Percentiles rank a stretch among this genome's conserved stretches.
Evolutionary conservation across 495 filamentous ascomycete species (phyloP).

Genomic region (Pseudomonodictys pantanalensis): DNA sequence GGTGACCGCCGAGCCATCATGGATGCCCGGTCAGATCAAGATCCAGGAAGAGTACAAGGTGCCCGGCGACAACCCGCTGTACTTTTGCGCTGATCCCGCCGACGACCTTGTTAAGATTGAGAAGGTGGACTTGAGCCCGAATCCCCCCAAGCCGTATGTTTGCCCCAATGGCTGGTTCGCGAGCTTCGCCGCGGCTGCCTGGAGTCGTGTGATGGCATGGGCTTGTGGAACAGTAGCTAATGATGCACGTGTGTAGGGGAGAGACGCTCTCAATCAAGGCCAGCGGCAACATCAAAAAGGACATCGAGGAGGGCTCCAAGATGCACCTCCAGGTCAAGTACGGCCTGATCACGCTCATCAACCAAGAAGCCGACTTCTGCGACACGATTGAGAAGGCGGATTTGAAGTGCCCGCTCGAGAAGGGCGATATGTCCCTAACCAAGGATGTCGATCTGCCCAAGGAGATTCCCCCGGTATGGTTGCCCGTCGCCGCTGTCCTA

Average conservation of each 20-base stretch:
- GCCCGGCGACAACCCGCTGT: constrained; percentile 72
- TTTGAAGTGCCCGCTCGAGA: constrained; percentile 79
- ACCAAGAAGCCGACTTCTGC: constrained; percentile 75
- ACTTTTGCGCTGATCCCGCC: constrained; percentile 65
- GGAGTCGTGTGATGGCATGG: background rate
- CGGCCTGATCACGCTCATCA: constrained; percentile 84
- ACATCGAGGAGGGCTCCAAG: constrained; percentile 71
- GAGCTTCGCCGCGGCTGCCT: background rate
- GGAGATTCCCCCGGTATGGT: constrained; percentile 82
- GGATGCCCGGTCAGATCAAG: constrained; percentile 31
- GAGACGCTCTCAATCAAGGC: constrained; percentile 74
- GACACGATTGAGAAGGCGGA: constrained; percentile 85
- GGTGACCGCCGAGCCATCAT: constrained; percentile 18
- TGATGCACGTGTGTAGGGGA: constrained; percentile 57
- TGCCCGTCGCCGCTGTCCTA: background rate
- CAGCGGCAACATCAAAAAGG: constrained; percentile 63
- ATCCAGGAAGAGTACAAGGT: constrained; percentile 47
- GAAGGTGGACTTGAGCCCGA: constrained; percentile 74
- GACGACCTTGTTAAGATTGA: constrained; percentile 68
- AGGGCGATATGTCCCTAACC: constrained; percentile 65
- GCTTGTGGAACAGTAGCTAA: background rate
- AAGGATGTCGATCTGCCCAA: constrained; percentile 84
- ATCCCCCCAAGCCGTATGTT: constrained; percentile 83
- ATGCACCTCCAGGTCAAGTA: constrained; percentile 87
- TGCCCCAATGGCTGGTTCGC: background rate